Evolutionary conservation across 345 rosid species (phyloP).

Genomic region (Durio zibethinus): DNA sequence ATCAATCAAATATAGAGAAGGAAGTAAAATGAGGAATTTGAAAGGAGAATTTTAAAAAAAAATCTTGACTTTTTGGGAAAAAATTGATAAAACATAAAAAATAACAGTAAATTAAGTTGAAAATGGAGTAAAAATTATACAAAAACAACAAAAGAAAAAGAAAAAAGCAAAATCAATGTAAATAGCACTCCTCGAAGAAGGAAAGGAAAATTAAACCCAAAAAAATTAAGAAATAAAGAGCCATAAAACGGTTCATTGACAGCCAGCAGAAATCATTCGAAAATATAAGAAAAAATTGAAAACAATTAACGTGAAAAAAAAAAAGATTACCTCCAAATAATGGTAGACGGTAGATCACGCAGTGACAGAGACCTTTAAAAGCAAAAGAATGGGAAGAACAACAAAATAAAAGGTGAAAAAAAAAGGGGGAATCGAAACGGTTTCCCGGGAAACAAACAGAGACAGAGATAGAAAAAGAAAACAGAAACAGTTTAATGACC

Average conservation of each 20-base stretch:
- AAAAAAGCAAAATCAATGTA: neutral
- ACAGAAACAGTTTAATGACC: neutral
- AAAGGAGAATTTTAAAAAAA: neutral
- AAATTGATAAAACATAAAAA: too few relatives aligned
- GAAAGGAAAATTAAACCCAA: neutral
- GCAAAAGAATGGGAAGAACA: neutral
- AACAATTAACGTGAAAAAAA: neutral
- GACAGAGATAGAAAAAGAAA: neutral
- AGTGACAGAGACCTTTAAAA: neutral
- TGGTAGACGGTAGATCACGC: conserved; percentile 10
- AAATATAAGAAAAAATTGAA: neutral
- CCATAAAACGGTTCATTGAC: neutral
- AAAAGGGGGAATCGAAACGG: neutral
- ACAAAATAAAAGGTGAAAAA: neutral
- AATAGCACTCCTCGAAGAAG: too few relatives aligned
- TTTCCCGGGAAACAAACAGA: conserved; percentile 29
- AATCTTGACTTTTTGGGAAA: neutral
- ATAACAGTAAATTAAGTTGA: too few relatives aligned
- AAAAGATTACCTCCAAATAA: conserved; percentile 20
- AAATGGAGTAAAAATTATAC: neutral
- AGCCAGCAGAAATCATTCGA: neutral
- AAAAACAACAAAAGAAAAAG: neutral
- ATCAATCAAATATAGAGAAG: neutral
- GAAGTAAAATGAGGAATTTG: neutral
- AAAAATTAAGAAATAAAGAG: too few relatives aligned